A percentile compares a stretch with the other conserved stretches of the same genome.
Evolutionary conservation across 192 early-diverging fungal genomes (phyloP).

Genomic region (Podila verticillata): DNA sequence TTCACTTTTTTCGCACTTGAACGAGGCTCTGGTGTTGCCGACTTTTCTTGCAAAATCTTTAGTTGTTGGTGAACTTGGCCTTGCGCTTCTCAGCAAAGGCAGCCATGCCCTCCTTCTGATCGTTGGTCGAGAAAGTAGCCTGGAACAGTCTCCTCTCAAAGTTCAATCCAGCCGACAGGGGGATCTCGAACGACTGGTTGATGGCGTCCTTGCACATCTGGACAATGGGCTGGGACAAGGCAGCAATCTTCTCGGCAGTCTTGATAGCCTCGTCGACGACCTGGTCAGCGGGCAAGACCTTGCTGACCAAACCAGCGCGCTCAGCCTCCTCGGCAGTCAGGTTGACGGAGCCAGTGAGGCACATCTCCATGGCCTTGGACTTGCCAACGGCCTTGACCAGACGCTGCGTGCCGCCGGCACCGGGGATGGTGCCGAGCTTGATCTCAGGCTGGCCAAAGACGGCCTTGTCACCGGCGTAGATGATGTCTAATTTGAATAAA

Average conservation of each 20-base stretch:
- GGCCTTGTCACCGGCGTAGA: conserved; percentile 98
- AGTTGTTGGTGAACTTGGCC: conserved; percentile 88
- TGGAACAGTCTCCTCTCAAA: conserved; percentile 98
- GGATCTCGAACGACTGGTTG: conserved; percentile 92
- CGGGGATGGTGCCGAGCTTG: conserved; percentile 97
- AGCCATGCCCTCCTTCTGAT: conserved; percentile 96
- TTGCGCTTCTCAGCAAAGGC: conserved; percentile 95
- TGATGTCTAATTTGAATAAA: conserved; percentile 69
- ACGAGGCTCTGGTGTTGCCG: no score
- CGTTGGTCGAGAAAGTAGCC: conserved; percentile 86
- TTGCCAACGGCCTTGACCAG: conserved; percentile 95
- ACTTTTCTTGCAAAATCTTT: no score
- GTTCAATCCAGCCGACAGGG: conserved; percentile 82
- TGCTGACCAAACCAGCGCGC: conserved; percentile 86
- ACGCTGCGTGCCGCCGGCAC: conserved; percentile 84
- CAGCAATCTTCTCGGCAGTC: conserved; percentile 88
- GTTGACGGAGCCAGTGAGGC: conserved; percentile 86
- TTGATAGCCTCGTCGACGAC: conserved; percentile 91
- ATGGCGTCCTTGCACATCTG: conserved; percentile 98
- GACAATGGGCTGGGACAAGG: conserved; percentile 83
- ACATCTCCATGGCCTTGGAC: conserved; percentile 98
- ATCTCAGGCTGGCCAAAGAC: conserved; percentile 99
- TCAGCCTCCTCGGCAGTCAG: conserved; percentile 90
- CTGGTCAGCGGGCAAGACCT: conserved; percentile 85
- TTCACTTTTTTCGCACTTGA: no score